Evolutionary conservation across 164 flowering plant species (phyloP).

Genomic region (Vitis rotundifolia): DNA sequence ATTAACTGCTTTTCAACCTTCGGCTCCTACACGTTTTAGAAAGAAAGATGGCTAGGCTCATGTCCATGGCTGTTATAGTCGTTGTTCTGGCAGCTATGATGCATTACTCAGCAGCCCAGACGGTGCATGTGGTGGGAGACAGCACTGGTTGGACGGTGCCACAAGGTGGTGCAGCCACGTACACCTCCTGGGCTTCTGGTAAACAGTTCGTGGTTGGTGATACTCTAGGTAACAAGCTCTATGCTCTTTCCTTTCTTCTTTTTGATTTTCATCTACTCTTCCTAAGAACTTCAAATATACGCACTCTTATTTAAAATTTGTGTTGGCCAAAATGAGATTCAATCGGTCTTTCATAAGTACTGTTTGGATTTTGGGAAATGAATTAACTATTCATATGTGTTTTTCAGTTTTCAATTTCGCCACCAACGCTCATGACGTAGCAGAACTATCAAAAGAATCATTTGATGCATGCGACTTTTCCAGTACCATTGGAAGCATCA

Average conservation of each 20-base stretch:
- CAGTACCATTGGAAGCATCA: slow-evolving; percentile 20
- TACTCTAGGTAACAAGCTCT: slow-evolving; percentile 18
- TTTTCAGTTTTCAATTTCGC: slow-evolving; percentile 45
- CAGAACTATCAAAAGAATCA: slow-evolving; percentile 31
- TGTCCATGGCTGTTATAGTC: background rate
- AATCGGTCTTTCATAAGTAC: too few relatives aligned
- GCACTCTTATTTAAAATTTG: too few relatives aligned
- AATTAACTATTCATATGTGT: too few relatives aligned
- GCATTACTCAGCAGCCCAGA: slow-evolving; percentile 26
- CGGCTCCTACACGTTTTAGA: background rate
- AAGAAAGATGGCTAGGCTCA: slow-evolving; percentile 1
- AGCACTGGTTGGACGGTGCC: slow-evolving; percentile 30
- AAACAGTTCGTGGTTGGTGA: slow-evolving; percentile 33
- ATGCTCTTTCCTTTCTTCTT: too few relatives aligned
- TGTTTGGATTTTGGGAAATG: too few relatives aligned
- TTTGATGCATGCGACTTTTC: slow-evolving; percentile 36
- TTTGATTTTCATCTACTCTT: too few relatives aligned
- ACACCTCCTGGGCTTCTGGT: slow-evolving; percentile 25
- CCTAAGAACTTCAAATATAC: too few relatives aligned
- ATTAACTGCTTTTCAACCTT: too few relatives aligned
- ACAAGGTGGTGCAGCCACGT: background rate
- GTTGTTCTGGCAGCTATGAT: slow-evolving; percentile 1
- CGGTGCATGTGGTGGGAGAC: slow-evolving; percentile 38
- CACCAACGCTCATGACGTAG: slow-evolving; percentile 30
- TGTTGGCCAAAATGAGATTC: too few relatives aligned